These are phyloP conservation scores for Epichloe uncinata DNA, from an alignment of 2,329 filamentous ascomycete species.

Conservation along the genomic window DNA sequence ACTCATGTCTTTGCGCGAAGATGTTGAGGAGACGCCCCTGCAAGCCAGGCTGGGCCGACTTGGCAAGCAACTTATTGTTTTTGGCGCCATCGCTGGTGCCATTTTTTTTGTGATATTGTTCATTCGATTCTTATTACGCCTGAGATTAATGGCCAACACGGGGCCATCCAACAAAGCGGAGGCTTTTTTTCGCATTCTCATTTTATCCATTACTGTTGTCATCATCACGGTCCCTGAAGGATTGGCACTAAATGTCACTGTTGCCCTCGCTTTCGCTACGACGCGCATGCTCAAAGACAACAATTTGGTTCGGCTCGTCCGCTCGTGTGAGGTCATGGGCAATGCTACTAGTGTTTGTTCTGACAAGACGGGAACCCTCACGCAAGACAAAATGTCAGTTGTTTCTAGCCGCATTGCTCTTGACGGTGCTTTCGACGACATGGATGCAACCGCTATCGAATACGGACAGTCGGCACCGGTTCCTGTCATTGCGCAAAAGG, in stretches of 20 bases:
- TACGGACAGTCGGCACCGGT: slow-evolving; percentile 11
- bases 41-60: slow-evolving; percentile 66
- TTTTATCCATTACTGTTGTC: slow-evolving; percentile 44
- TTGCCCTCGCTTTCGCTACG: slow-evolving; percentile 49
- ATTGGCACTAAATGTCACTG: slow-evolving; percentile 45
- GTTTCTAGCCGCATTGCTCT: slow-evolving; percentile 41
- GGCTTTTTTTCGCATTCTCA: slow-evolving; percentile 43
- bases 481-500: slow-evolving; percentile 11
- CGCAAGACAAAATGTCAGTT: slow-evolving; percentile 49
- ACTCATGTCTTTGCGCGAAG: slow-evolving; percentile 64
- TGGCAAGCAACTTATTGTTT: slow-evolving; percentile 55
- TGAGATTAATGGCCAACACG: slow-evolving; percentile 20
- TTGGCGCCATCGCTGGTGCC: slow-evolving; percentile 26
- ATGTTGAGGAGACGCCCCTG: slow-evolving; percentile 63
- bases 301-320: slow-evolving; percentile 44
- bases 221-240: slow-evolving; percentile 49
- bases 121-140: slow-evolving; percentile 23
- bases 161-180: slow-evolving; percentile 38
- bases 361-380: slow-evolving; percentile 54
- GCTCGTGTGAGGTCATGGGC: slow-evolving; percentile 51
- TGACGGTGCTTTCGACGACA: slow-evolving; percentile 23
- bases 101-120: slow-evolving; percentile 31
- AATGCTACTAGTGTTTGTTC: slow-evolving; percentile 52
- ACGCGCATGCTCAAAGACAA: slow-evolving; percentile 51
- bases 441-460: slow-evolving; percentile 12